A percentile compares a stretch with the other conserved stretches of the same genome.
These are phyloP conservation scores for Rhytidiadelphus loreus DNA, from an alignment of 225 moss, liverwort and hornwort species.

Conservation along the genomic window DNA sequence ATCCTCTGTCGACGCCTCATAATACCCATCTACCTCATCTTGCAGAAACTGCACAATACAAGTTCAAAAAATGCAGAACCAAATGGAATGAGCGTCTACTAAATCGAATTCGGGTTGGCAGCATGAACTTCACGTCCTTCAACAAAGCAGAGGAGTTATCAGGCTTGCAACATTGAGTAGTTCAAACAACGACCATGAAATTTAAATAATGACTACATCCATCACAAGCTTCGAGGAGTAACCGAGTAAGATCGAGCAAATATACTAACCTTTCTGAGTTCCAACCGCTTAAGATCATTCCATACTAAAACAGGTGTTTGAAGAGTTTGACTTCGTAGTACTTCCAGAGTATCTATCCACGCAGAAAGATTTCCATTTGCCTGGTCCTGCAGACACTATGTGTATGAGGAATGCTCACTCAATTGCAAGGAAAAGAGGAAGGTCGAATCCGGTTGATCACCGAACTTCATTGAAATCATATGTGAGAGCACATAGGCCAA, in stretches of 20 bases:
- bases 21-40: constrained; percentile 74
- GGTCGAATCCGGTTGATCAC: background rate
- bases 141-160: background rate
- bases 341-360: constrained; percentile 87
- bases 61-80: background rate
- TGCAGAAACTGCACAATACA: constrained; percentile 66
- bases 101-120: background rate
- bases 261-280: constrained; percentile 65
- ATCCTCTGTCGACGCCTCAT: constrained; percentile 53
- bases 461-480: background rate
- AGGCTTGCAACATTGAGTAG: background rate
- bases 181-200: background rate
- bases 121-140: background rate
- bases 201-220: background rate
- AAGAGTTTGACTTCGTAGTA: constrained; percentile 63
- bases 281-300: constrained; percentile 89
- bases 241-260: background rate
- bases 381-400: constrained; percentile 39
- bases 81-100: background rate
- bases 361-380: constrained; percentile 51
- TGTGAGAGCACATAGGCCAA: background rate
- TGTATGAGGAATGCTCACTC: background rate
- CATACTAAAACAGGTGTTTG: constrained; percentile 96
- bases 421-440: background rate
- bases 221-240: background rate